These are phyloP conservation scores for Fonsecaea pugnacius DNA, from an alignment of 2,329 filamentous ascomycete species.

Conservation along the genomic window DNA sequence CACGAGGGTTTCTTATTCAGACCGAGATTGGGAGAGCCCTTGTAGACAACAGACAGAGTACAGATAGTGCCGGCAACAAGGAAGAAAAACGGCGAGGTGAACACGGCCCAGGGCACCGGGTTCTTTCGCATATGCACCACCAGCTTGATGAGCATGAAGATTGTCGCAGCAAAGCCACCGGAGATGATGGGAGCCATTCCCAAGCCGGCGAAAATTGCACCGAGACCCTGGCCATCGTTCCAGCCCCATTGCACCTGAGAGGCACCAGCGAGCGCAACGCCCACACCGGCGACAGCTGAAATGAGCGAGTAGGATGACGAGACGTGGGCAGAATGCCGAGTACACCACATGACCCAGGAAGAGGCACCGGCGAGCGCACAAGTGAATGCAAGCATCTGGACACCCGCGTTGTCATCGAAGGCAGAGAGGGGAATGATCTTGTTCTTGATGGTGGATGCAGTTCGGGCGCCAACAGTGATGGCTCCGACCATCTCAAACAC, in stretches of 20 bases:
- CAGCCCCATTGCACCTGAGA: constrained; percentile 69
- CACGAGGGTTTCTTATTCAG: constrained; percentile 68
- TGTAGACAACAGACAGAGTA: constrained; percentile 76
- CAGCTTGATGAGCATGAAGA: constrained; percentile 74
- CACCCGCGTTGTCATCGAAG: constrained; percentile 65
- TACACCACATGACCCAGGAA: constrained; percentile 81
- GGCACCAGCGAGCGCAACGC: constrained; percentile 68
- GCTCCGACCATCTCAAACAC: constrained; percentile 72
- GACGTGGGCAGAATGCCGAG: constrained; percentile 71
- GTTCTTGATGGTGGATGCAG: constrained; percentile 79
- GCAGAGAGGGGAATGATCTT: constrained; percentile 67
- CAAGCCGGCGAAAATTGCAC: constrained; percentile 72
- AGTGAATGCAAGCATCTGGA: constrained; percentile 71
- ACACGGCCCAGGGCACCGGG: constrained; percentile 73
- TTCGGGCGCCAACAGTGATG: constrained; percentile 69
- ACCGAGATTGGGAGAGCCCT: constrained; percentile 72
- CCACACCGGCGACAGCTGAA: constrained; percentile 70
- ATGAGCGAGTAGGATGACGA: constrained; percentile 74
- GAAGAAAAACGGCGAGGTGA: constrained; percentile 75
- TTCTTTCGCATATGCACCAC: constrained; percentile 73
- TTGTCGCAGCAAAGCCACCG: constrained; percentile 66
- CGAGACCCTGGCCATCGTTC: constrained; percentile 70
- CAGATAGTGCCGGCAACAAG: constrained; percentile 74
- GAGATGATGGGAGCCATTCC: constrained; percentile 73
- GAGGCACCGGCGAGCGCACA: constrained; percentile 68